phyloP scores from a whole-genome alignment of 768 basidiomycete genomes.

The Rickenella mellea region DNA sequence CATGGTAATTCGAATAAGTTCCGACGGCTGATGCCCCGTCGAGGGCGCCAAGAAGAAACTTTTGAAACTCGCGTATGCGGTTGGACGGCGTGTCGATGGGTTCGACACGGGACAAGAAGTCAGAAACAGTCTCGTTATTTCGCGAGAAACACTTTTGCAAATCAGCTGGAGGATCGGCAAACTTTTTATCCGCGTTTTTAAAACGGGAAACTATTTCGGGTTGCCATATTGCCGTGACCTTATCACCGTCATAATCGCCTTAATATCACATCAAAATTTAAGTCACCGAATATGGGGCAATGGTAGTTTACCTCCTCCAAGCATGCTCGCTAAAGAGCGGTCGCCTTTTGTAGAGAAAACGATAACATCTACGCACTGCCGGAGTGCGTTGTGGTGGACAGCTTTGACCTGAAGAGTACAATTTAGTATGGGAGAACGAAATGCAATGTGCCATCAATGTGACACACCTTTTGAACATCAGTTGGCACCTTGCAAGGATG shows the following conservation, averaged over 20 bases:
- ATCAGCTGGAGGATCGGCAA: conserved; percentile 37
- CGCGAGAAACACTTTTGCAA: conserved; percentile 32
- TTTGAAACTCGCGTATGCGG: conserved; percentile 30
- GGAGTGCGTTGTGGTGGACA: conserved; percentile 40
- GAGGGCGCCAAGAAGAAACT: conserved; percentile 40
- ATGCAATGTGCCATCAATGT: not conserved
- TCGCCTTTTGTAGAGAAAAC: conserved; percentile 41
- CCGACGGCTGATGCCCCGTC: conserved; percentile 38
- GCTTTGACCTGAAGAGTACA: conserved; percentile 38
- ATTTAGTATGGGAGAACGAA: not conserved
- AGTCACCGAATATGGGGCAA: not conserved
- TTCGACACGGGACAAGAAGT: conserved; percentile 20
- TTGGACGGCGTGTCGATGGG: not conserved
- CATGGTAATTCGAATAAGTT: conserved; percentile 42
- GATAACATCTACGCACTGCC: conserved; percentile 46
- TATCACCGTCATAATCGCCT: conserved; percentile 73
- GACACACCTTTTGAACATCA: conserved; percentile 50
- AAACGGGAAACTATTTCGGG: conserved; percentile 46
- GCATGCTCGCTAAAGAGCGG: conserved; percentile 46
- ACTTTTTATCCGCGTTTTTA: conserved; percentile 37
- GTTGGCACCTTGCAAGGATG: conserved; percentile 66
- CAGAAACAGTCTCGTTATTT: conserved; percentile 32
- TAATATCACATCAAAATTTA: not conserved
- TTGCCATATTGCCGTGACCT: conserved; percentile 47
- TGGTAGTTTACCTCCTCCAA: conserved; percentile 44